phyloP scores from a whole-genome alignment of 768 basidiomycete genomes.

The Phanerochaete carnosa region DNA sequence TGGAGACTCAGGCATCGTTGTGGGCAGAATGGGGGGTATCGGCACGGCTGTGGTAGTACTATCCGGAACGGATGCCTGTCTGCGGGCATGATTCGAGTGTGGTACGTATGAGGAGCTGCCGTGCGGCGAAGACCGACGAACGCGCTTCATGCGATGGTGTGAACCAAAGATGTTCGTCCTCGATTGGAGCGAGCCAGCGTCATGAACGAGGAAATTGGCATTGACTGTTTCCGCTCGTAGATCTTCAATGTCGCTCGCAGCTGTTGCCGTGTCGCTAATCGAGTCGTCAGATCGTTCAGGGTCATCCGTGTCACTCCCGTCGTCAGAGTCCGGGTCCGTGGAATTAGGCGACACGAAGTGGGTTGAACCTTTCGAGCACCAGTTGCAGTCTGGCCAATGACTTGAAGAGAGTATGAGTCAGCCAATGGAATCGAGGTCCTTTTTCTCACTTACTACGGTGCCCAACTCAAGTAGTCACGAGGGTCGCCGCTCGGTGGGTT shows the following conservation, averaged over 20 bases:
- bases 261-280: neutral
- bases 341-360: slow-evolving; percentile 16
- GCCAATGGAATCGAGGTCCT: neutral
- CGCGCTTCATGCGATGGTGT: slow-evolving; percentile 16
- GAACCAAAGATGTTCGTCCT: neutral
- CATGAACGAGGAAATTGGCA: neutral
- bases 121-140: neutral
- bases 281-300: neutral
- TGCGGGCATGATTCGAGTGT: neutral
- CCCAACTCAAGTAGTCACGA: slow-evolving; percentile 55
- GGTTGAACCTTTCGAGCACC: slow-evolving; percentile 36
- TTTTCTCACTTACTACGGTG: slow-evolving; percentile 46
- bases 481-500: slow-evolving; percentile 35
- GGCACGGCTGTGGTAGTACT: neutral
- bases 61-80: neutral
- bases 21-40: neutral
- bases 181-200: neutral
- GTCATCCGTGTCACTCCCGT: neutral
- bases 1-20: neutral
- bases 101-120: neutral
- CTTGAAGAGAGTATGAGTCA: slow-evolving; percentile 22
- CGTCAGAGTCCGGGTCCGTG: slow-evolving; percentile 9
- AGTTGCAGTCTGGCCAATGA: slow-evolving; percentile 55
- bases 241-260: slow-evolving; percentile 1
- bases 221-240: neutral